These are phyloP conservation scores for Camellia lanceoleosa DNA, from an alignment of 148 eudicot species.

Conservation along the genomic window DNA sequence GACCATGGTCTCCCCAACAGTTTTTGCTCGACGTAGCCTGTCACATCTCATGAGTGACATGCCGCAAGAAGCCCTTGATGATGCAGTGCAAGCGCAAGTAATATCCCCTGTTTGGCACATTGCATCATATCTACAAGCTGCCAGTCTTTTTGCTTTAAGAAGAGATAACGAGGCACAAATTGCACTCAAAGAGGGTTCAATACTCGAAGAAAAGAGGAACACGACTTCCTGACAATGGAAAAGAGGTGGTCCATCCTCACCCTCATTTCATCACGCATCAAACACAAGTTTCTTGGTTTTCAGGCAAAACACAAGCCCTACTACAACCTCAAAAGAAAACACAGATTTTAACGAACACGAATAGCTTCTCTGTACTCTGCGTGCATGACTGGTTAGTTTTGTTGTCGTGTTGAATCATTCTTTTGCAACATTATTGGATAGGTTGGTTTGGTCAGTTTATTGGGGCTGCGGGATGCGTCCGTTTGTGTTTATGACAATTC, in stretches of 20 bases:
- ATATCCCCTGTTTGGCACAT: slow-evolving; percentile 84
- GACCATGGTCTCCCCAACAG: slow-evolving; percentile 86
- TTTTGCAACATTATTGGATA: slow-evolving; percentile 19
- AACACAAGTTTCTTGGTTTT: neutral
- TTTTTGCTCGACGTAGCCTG: slow-evolving; percentile 88
- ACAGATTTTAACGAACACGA: neutral
- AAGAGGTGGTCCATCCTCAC: neutral
- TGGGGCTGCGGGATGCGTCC: slow-evolving; percentile 4
- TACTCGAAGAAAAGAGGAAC: slow-evolving; percentile 65
- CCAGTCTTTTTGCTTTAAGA: slow-evolving; percentile 65
- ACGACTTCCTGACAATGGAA: slow-evolving; percentile 22
- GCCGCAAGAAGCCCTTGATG: slow-evolving; percentile 79
- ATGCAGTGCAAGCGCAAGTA: slow-evolving; percentile 78
- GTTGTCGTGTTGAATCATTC: slow-evolving; percentile 17
- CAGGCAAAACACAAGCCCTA: neutral
- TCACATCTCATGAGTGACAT: slow-evolving; percentile 74
- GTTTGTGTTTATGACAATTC: neutral
- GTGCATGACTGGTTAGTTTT: slow-evolving; percentile 1
- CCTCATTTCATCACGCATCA: neutral
- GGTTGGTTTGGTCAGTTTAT: slow-evolving; percentile 20
- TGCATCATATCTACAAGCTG: slow-evolving; percentile 86
- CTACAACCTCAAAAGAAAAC: neutral
- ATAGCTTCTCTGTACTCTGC: neutral
- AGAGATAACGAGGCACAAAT: slow-evolving; percentile 86
- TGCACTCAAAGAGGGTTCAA: slow-evolving; percentile 77